Evolutionary conservation across 768 basidiomycete genomes (phyloP), one percentile per base, ranked within the genome.

Genomic region (Strobilomyces dryophilus): DNA sequence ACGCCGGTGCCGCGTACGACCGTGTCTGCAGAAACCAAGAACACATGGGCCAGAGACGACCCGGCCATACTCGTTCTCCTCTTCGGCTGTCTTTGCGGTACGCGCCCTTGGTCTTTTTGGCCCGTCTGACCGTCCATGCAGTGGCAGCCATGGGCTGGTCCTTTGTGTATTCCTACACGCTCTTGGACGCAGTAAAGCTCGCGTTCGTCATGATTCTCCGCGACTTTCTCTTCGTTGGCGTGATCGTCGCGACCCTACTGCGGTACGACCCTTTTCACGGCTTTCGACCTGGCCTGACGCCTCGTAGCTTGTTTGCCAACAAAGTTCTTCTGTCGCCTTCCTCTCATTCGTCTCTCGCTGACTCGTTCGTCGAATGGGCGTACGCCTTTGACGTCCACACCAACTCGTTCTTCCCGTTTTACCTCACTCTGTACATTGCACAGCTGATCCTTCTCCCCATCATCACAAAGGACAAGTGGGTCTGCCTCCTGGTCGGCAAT

Each of bases 331-430:
- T 88, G 47, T 84, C 85, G 0, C 84, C 87, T 12, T 81, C 87
- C 11, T 83, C 89, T 10, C 87, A 86, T 67, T 80, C 84, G 27
- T 78, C 84, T 11, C 80, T 79, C 0, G 77, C 81, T n/a, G 84
- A 88, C 59, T 82, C 87, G 41, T 72, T 72, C 18, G 87, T 93
- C 29, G 91, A 93, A 76, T 94, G 87, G 90, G 89, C 87, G 5
- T 98, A 97, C 70, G 92, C 91, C 12, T 95, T 98, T 63, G 95
- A 98, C 69, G 89, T 98, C 15, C 94, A 97, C 70, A 95, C 89
- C 54, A 98, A 98, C 63, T 87, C 93, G 4, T 98, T 98, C 77
- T 95, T 98, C 71, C 94, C 94, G 18, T 75, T 94, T 54, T 95
- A 90, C 72, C 80, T 97, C 54, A 87, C 89, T 10, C 80, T 97